A percentile compares a stretch with the other conserved stretches of the same genome.
phyloP scores from a whole-genome alignment of 2,329 filamentous ascomycete genomes.

The Ophiostoma quercus region DNA sequence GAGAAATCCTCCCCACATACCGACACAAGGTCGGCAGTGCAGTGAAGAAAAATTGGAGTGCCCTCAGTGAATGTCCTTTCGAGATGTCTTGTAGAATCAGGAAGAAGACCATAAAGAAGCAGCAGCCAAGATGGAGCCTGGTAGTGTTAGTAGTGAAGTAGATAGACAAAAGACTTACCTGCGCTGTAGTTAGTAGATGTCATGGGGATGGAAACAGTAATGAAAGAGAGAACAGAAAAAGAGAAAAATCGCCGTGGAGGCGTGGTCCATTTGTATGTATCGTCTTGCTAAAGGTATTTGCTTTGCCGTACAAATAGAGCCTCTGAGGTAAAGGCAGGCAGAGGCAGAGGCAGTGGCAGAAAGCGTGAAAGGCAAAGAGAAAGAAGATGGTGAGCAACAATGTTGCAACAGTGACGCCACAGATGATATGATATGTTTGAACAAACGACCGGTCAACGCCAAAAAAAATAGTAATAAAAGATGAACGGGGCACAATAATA shows the following conservation, averaged over 20 bases:
- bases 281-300: conserved; percentile 9
- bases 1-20: not conserved
- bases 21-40: conserved; percentile 9
- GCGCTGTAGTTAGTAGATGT: conserved; percentile 11
- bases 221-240: not conserved
- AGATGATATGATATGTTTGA: not conserved
- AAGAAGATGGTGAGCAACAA: not conserved
- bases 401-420: not conserved
- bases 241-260: not conserved
- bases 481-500: not conserved
- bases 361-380: not conserved
- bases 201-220: not conserved
- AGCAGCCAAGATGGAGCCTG: conserved; percentile 13
- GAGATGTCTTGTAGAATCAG: too few relatives aligned
- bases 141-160: conserved; percentile 2
- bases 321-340: not conserved
- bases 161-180: not conserved
- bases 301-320: conserved; percentile 4
- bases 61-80: not conserved
- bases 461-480: not conserved
- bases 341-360: not conserved
- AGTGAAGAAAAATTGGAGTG: conserved; percentile 15
- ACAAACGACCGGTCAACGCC: not conserved
- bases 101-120: not conserved
- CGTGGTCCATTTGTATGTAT: conserved; percentile 14